Base-by-base conservation (phyloP, 306 rosid genomes). In the Sophora flavescens region DNA sequence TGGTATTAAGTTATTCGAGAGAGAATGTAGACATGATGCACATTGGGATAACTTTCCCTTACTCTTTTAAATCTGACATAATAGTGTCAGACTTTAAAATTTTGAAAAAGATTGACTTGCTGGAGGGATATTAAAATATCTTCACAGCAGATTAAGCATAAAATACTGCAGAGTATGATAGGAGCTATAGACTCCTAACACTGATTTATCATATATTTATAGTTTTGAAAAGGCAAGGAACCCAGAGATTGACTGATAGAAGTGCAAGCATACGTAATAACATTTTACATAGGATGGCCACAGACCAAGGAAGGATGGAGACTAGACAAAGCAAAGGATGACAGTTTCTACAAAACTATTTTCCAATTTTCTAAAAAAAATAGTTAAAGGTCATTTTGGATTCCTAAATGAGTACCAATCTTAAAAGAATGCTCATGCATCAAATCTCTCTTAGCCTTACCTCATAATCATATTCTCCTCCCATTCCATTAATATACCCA, bases 1-100 rank as follows among this genome's bases (percentile, higher is more conserved):
- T 58, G 61, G 72, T 71, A 64, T 30, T 58, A 16, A 10, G 5
- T 14, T 39, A 65, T 52, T 81, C 44, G 17, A 30, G 56, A 50
- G 35, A 65, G 12, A 61, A 74, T 63, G 16, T 52, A 78, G n/a
- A 48, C 63, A 68, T 33, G 75, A 48, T 71, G 63, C 42, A 80
- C 30, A 64, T 17, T 16, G 66, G 38, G 63, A 53, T 39, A 54
- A 1, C 35, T 11, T 4, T 22, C 47, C 66, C 62, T 9, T 18
- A 15, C 32, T 54, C 15, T 16, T 64, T 58, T 10, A 54, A 62
- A 47, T 28, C n/a, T 58, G 50, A 35, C 30, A 35, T 30, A 38
- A 62, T 13, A 36, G 15, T 4, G 6, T 18, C 30, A 68, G 61
- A 9, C 41, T 16, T 18, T 3, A 52, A 14, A 28, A 64, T 33